phyloP scores from a whole-genome alignment of 352 stramenopile species.

The Pythium coloratum region DNA sequence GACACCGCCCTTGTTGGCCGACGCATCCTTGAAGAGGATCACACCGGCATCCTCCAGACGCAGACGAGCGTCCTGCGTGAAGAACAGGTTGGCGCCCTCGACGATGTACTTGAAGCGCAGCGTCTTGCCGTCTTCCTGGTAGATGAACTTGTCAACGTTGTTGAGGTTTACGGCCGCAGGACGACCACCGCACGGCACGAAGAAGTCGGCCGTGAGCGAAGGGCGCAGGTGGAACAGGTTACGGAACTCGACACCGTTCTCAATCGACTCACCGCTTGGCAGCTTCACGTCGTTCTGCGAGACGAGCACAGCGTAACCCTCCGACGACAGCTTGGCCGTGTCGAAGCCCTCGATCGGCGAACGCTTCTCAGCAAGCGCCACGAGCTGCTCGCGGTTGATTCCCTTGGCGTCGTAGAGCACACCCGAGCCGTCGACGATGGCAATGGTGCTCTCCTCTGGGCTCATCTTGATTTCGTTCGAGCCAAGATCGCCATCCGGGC shows the following conservation, averaged over 20 bases:
- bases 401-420: constrained; percentile 95
- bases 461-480: constrained; percentile 99
- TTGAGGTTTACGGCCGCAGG: constrained; percentile 95
- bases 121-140: constrained; percentile 60
- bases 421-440: constrained; percentile 93
- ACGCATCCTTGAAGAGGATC: constrained; percentile 97
- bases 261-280: constrained; percentile 66
- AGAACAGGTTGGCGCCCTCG: constrained; percentile 97
- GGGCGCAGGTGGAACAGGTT: constrained; percentile 97
- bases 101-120: constrained; percentile 95
- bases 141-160: constrained; percentile 93
- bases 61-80: constrained; percentile 94
- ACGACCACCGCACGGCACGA: constrained; percentile 95
- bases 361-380: constrained; percentile 89
- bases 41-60: constrained; percentile 94
- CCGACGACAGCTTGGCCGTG: constrained; percentile 55
- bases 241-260: constrained; percentile 94
- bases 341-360: constrained; percentile 92
- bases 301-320: constrained; percentile 69
- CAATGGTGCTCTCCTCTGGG: constrained; percentile 93
- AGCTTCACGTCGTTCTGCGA: constrained; percentile 76
- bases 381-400: constrained; percentile 90
- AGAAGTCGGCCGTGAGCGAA: constrained; percentile 93
- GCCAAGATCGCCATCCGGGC: constrained; percentile 96
- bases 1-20: constrained; percentile 86